Evolutionary conservation across 1,284 basidiomycete genomes (phyloP).

Genomic region (Cronartium ribicola): DNA sequence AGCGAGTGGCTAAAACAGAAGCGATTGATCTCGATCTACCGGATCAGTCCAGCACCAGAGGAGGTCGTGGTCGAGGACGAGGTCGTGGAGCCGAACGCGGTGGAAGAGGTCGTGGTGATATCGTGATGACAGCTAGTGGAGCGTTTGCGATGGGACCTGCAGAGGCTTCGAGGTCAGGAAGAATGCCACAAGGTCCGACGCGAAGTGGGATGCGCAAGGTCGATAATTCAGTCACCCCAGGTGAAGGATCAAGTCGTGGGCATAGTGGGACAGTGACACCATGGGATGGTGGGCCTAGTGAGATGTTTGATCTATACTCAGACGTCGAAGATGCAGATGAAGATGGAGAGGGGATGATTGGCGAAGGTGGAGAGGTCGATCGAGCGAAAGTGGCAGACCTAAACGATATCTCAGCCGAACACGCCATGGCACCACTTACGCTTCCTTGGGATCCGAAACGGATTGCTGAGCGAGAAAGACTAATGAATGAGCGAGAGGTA

Average conservation of each 20-base stretch:
- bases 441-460: slow-evolving; percentile 34
- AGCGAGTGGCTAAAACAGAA: slow-evolving; percentile 15
- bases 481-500: slow-evolving; percentile 4
- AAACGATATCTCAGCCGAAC: slow-evolving; percentile 36
- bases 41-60: background rate
- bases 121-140: slow-evolving; percentile 33
- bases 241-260: background rate
- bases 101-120: slow-evolving; percentile 22
- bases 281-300: slow-evolving; percentile 6
- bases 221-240: slow-evolving; percentile 21
- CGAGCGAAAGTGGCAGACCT: slow-evolving; percentile 25
- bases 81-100: slow-evolving; percentile 17
- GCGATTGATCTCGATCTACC: background rate
- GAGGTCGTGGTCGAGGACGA: slow-evolving; percentile 17
- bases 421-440: slow-evolving; percentile 33
- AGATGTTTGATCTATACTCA: slow-evolving; percentile 14
- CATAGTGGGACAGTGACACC: slow-evolving; percentile 11
- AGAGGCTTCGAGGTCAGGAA: background rate
- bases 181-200: slow-evolving; percentile 21
- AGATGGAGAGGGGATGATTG: background rate
- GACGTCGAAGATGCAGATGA: slow-evolving; percentile 17
- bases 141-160: slow-evolving; percentile 37
- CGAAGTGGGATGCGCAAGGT: slow-evolving; percentile 35
- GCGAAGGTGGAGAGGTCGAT: background rate
- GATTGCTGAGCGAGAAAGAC: slow-evolving; percentile 23